Evolutionary conservation across 106 monocot species (phyloP), one percentile per base, ranked within the genome.

Genomic region (Dendrobium officinale): DNA sequence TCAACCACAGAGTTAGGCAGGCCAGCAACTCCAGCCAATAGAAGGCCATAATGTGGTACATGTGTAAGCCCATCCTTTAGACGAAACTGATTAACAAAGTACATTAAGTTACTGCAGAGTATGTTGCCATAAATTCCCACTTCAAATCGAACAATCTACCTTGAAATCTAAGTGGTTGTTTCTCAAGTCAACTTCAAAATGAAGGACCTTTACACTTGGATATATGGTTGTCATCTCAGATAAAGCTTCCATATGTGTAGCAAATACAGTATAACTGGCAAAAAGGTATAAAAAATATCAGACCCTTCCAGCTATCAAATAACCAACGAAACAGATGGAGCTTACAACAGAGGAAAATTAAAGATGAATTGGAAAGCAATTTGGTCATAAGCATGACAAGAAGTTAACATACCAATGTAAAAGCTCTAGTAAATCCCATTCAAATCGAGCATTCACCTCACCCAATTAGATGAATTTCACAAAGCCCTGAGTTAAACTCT

Each of bases 121-220:
- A 51, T 59, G 5, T 27, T 17, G 41, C 19, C 2, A 83, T 40
- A 19, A 8, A 82, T 29, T 82, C 22, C 48, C 17, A 66, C 27
- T 77, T 70, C 31, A 47, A 42, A 77, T 77, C 64, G 77, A 42
- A 47, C 67, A 41, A 81, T 13, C 3, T 16, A 91, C 99, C 95
- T 95, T 99, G 73, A 99, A 99, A 85, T 95, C 91, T 58, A 99
- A 84, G 79, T 89, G 95, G 84, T 91, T 90, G 70, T 95, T 99
- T 55, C 90, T 87, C 79, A 93, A 82, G 73, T 99, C 99, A 61
- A 99, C 99, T 76, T 93, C 91, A 83, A 99, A 95, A 86, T 99
- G 99, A n/a, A 99, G 88, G 40, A 95, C 91, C 84, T 99, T 99
- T 79, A 93, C 90, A 85, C 93, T 99, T 59, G 95, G 95, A 83